phyloP scores from a whole-genome alignment of 1,139 yeast species.

The Pichia sp. region DNA sequence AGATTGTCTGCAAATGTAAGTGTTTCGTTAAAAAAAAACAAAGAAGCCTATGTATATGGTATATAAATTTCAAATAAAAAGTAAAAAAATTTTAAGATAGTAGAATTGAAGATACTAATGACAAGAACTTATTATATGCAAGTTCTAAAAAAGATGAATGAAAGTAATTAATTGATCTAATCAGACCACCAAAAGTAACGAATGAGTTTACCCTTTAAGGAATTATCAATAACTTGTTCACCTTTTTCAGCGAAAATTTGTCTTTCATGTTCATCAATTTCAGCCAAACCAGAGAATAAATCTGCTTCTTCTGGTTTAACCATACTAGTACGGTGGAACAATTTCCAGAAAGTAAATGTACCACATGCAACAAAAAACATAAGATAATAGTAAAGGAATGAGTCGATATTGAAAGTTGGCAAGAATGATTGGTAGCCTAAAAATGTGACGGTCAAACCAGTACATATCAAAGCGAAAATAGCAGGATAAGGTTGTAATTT shows the following conservation, averaged over 20 bases:
- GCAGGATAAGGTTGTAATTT: constrained; percentile 38
- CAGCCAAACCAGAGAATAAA: constrained; percentile 27
- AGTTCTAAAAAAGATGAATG: not conserved
- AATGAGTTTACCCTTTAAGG: not conserved
- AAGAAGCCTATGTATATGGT: too few species aligned
- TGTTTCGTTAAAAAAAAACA: too few species aligned
- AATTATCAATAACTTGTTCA: not conserved
- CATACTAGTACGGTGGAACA: constrained; percentile 36
- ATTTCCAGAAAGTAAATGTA: constrained; percentile 33
- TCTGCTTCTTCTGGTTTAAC: constrained; percentile 41
- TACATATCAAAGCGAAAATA: constrained; percentile 28
- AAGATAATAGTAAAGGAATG: constrained; percentile 39
- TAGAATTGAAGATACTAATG: not conserved
- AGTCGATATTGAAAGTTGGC: constrained; percentile 37
- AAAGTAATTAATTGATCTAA: not conserved
- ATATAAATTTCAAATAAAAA: too few species aligned
- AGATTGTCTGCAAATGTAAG: too few species aligned
- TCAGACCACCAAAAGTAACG: constrained; percentile 4
- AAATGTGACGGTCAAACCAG: constrained; percentile 32
- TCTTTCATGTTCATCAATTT: constrained; percentile 22
- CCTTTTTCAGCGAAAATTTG: constrained; percentile 4
- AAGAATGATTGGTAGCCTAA: constrained; percentile 37
- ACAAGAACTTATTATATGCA: not conserved
- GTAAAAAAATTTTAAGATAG: too few species aligned
- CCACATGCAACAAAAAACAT: constrained; percentile 35